Conservation (phyloP, 495 filamentous ascomycete species). For the Copromyces sp. region DNA sequence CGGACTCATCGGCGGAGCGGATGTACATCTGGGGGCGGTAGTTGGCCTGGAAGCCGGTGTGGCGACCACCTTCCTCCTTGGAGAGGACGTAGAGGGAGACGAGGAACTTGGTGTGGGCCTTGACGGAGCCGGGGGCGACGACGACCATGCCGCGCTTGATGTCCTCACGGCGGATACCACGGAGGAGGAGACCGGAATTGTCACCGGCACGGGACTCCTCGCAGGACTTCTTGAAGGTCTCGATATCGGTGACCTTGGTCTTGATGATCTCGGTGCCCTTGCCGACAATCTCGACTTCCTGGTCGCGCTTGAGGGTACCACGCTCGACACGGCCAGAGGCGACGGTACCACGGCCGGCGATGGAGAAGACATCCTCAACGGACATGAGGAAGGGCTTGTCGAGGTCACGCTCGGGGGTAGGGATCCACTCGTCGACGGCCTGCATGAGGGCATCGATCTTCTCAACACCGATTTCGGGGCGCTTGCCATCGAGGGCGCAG, state of each 20-base stretch:
- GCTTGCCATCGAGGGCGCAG: conserved; percentile 81
- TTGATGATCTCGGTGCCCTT: conserved; percentile 69
- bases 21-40: conserved; percentile 95
- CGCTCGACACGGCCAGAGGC: conserved; percentile 96
- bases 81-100: conserved; percentile 91
- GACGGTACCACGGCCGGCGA: conserved; percentile 93
- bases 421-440: conserved; percentile 94
- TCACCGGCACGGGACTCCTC: conserved; percentile 89
- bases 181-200: conserved; percentile 95
- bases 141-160: conserved; percentile 89
- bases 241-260: conserved; percentile 98
- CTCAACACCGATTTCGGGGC: conserved; percentile 73
- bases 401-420: conserved; percentile 76
- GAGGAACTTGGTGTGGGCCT: conserved; percentile 81
- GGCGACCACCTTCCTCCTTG: conserved; percentile 95
- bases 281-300: conserved; percentile 87
- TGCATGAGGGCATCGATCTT: conserved; percentile 82
- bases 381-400: conserved; percentile 99
- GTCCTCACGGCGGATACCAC: conserved; percentile 90
- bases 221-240: conserved; percentile 99
- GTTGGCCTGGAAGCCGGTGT: conserved; percentile 85
- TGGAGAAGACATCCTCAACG: conserved; percentile 97
- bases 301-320: conserved; percentile 81
- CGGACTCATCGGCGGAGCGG: conserved; percentile 87
- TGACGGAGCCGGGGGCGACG: conserved; percentile 63